Evolutionary conservation across 1,139 yeast species (phyloP).

Genomic region (Tardiomyces blankii): DNA sequence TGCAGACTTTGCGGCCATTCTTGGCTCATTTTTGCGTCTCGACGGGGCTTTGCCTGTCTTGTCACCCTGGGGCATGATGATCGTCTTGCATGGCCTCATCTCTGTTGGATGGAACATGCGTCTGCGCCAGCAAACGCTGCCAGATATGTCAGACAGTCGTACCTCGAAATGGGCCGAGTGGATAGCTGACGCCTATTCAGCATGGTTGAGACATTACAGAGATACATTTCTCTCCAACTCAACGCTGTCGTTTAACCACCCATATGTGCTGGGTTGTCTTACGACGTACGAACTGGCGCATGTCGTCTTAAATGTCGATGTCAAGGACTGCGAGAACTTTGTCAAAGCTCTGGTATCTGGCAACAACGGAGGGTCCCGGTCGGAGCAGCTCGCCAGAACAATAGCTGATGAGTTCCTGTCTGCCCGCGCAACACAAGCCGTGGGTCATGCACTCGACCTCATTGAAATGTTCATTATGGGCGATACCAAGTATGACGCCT

Average conservation of each 20-base stretch:
- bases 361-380: neutral
- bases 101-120: slow-evolving; percentile 18
- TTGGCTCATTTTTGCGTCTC: slow-evolving; percentile 12
- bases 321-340: slow-evolving; percentile 10
- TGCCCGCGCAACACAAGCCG: slow-evolving; percentile 7
- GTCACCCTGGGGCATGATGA: slow-evolving; percentile 20
- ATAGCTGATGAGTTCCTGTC: slow-evolving; percentile 2
- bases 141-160: slow-evolving; percentile 7
- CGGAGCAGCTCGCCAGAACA: slow-evolving; percentile 4
- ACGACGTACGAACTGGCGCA: slow-evolving; percentile 19
- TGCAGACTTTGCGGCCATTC: slow-evolving; percentile 13
- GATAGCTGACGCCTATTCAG: slow-evolving; percentile 14
- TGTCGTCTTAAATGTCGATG: slow-evolving; percentile 12
- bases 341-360: slow-evolving; percentile 6
- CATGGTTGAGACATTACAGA: slow-evolving; percentile 17
- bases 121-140: slow-evolving; percentile 12
- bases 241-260: slow-evolving; percentile 15
- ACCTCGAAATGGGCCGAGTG: slow-evolving; percentile 10
- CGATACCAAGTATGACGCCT: slow-evolving; percentile 14
- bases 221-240: slow-evolving; percentile 14
- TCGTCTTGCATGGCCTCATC: slow-evolving; percentile 16
- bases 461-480: slow-evolving; percentile 16
- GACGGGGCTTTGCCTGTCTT: slow-evolving; percentile 9
- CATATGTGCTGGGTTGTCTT: slow-evolving; percentile 17
- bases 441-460: slow-evolving; percentile 16